These are phyloP conservation scores for Papiliotrema fonsecae DNA, from an alignment of 1,284 basidiomycete genomes.

Conservation along the genomic window DNA sequence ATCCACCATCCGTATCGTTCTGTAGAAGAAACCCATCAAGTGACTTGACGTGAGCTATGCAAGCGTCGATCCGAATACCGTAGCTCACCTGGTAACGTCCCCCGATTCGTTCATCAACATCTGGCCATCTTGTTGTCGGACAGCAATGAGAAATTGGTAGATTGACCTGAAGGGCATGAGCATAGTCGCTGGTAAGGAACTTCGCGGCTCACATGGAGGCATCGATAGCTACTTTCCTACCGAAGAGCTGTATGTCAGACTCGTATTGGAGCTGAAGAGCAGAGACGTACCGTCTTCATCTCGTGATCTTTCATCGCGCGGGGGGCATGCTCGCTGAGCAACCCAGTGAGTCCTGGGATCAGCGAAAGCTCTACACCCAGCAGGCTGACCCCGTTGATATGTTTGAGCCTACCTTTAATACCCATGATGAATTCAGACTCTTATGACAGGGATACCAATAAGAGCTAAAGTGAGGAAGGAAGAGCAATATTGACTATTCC, in stretches of 20 bases:
- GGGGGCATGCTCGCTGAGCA: constrained; percentile 86
- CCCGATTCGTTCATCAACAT: constrained; percentile 94
- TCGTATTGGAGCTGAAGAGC: not conserved
- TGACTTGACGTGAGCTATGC: constrained; percentile 59
- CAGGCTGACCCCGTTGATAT: no score
- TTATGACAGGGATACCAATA: no score
- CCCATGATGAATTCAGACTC: constrained; percentile 32
- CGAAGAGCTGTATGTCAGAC: constrained; percentile 60
- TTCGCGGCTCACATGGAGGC: constrained; percentile 72
- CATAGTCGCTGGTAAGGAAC: not conserved
- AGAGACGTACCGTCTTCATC: constrained; percentile 66
- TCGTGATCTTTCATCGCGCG: constrained; percentile 83
- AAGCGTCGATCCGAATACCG: not conserved
- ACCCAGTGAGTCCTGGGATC: constrained; percentile 68
- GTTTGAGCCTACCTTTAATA: constrained; percentile 43
- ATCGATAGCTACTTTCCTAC: constrained; percentile 97
- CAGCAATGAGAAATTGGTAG: constrained; percentile 93
- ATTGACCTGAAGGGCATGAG: constrained; percentile 42
- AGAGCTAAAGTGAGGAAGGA: no score
- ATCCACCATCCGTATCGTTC: constrained; percentile 96
- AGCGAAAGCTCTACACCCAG: not conserved
- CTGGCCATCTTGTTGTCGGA: constrained; percentile 92
- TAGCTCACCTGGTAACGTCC: constrained; percentile 74
- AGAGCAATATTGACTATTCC: no score
- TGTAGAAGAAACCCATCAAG: constrained; percentile 97